Conservation (phyloP, 2,329 filamentous ascomycete species). For the Cladosporium sp. region DNA sequence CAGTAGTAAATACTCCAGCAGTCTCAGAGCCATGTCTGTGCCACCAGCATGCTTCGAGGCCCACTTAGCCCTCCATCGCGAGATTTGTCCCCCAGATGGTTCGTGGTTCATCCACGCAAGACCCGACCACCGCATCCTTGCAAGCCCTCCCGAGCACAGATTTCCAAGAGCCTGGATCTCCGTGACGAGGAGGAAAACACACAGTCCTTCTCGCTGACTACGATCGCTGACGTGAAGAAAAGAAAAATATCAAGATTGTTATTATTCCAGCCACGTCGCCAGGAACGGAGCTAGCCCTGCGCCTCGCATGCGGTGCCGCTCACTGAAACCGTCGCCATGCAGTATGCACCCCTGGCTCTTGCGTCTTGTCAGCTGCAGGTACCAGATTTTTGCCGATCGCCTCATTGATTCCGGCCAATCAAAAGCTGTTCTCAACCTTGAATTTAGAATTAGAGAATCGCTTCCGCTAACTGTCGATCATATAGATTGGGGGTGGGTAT, state of each 20-base stretch:
- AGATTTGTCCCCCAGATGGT: conserved; percentile 4
- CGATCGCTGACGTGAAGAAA: background rate
- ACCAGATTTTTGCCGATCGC: background rate
- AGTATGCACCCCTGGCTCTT: conserved; percentile 1
- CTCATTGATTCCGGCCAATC: background rate
- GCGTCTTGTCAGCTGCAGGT: conserved; percentile 2
- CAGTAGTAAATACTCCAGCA: background rate
- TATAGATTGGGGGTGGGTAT: background rate
- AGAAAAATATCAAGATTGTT: background rate
- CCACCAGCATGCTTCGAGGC: background rate
- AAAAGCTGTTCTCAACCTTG: background rate
- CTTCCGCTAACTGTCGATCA: background rate
- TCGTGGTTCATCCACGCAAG: background rate
- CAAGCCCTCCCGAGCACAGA: background rate
- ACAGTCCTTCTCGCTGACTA: background rate
- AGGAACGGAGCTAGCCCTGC: background rate
- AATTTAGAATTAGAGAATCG: no score
- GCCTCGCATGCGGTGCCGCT: background rate
- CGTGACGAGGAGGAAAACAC: background rate
- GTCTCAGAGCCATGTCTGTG: background rate
- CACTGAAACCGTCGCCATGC: background rate
- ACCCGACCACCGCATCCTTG: background rate
- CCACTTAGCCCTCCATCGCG: background rate
- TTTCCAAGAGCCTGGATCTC: background rate
- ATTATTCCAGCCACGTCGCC: no score